Conservation (phyloP, 108 stramenopile genomes). For the Bacterosira constricta region DNA sequence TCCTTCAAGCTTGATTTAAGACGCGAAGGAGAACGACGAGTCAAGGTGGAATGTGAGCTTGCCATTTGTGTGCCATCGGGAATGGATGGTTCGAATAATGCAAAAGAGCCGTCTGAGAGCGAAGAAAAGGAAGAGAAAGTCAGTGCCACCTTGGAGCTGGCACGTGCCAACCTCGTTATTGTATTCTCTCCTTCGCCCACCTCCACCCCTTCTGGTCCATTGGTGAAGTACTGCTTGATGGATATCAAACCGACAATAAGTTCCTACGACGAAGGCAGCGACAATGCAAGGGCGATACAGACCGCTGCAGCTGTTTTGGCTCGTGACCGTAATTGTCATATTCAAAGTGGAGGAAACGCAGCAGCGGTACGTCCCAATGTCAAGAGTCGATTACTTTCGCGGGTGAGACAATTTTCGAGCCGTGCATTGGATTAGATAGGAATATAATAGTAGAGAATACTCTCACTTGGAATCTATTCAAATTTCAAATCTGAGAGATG, state of each 20-base stretch:
- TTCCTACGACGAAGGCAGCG: constrained; percentile 23
- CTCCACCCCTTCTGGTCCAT: constrained; percentile 46
- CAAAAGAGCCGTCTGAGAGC: constrained; percentile 37
- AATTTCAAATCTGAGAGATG: no score
- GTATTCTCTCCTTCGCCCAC: constrained; percentile 61
- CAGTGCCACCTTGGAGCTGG: constrained; percentile 52
- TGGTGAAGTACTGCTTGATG: constrained; percentile 42
- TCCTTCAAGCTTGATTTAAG: constrained; percentile 47
- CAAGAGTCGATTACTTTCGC: constrained; percentile 14
- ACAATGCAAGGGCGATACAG: constrained; percentile 37
- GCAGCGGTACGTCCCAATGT: constrained; percentile 2
- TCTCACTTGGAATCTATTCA: no score
- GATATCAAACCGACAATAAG: constrained; percentile 36
- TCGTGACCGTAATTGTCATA: constrained; percentile 35
- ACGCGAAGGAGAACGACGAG: constrained; percentile 47
- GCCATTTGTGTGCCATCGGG: constrained; percentile 52
- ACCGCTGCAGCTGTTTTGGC: constrained; percentile 39
- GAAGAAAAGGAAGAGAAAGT: constrained; percentile 4
- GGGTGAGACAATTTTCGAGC: constrained; percentile 14
- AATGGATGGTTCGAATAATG: constrained; percentile 27
- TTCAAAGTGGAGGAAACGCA: constrained; percentile 6
- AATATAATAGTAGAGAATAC: no score
- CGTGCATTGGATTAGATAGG: constrained; percentile 1
- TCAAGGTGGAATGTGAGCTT: constrained; percentile 48
- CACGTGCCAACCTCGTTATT: constrained; percentile 52